A percentile compares a stretch with the other conserved stretches of the same genome.
phyloP scores from a whole-genome alignment of 306 rosid species.

The Arachis hypogaea region DNA sequence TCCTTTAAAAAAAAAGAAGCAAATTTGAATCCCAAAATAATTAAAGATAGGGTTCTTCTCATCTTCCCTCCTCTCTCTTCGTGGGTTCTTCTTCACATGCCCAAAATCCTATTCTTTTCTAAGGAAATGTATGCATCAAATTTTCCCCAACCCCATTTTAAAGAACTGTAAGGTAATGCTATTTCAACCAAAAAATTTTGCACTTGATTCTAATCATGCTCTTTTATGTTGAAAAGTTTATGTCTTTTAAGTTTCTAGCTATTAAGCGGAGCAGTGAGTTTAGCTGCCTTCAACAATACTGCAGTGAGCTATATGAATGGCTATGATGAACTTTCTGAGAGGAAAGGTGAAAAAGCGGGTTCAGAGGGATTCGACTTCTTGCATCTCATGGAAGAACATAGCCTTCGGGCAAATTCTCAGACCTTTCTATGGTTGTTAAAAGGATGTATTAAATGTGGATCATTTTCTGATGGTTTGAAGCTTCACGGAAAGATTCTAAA shows the following conservation, averaged over 20 bases:
- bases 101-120: slow-evolving; percentile 41
- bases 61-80: slow-evolving; percentile 27
- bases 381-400: slow-evolving; percentile 67
- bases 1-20: too few relatives aligned
- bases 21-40: too few relatives aligned
- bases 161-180: slow-evolving; percentile 41
- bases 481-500: slow-evolving; percentile 61
- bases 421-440: slow-evolving; percentile 76
- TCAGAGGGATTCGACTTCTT: slow-evolving; percentile 53
- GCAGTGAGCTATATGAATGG: too few relatives aligned
- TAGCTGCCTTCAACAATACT: too few relatives aligned
- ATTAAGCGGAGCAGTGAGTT: too few relatives aligned
- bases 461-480: slow-evolving; percentile 18
- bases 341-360: slow-evolving; percentile 38
- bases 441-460: slow-evolving; percentile 57
- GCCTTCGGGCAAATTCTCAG: slow-evolving; percentile 71
- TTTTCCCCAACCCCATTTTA: slow-evolving; percentile 11
- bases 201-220: too few relatives aligned
- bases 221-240: too few relatives aligned
- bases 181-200: too few relatives aligned
- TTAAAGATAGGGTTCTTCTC: too few relatives aligned
- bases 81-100: slow-evolving; percentile 29
- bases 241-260: too few relatives aligned
- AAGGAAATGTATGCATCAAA: slow-evolving; percentile 17
- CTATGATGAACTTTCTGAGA: slow-evolving; percentile 37